phyloP scores from a whole-genome alignment of 345 rosid species.

The Cardamine occulta region DNA sequence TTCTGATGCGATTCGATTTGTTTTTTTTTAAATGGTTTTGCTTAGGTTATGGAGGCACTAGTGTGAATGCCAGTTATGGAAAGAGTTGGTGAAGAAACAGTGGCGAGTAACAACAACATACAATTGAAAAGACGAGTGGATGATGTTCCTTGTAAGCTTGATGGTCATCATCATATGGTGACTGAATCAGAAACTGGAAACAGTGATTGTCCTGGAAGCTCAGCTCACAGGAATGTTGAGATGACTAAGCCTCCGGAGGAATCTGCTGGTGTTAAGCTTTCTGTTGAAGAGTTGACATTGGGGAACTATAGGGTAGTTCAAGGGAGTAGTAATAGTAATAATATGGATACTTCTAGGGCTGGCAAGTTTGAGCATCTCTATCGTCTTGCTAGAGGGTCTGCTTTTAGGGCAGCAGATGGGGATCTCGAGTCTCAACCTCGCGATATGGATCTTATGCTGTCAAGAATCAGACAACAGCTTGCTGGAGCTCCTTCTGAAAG shows the following conservation, averaged over 20 bases:
- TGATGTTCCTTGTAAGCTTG: conserved; percentile 50
- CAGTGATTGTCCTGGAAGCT: conserved; percentile 47
- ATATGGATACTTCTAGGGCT: conserved; percentile 39
- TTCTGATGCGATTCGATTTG: conserved; percentile 33
- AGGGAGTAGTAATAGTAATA: conserved; percentile 11
- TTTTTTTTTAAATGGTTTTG: conserved; percentile 14
- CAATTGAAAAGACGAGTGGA: conserved; percentile 41
- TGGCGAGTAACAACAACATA: conserved; percentile 41
- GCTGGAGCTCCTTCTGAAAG: conserved; percentile 47
- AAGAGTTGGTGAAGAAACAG: conserved; percentile 50
- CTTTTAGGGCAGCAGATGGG: conserved; percentile 39
- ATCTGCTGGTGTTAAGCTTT: conserved; percentile 30
- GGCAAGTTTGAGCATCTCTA: conserved; percentile 45
- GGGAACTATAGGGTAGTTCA: conserved; percentile 48
- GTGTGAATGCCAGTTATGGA: conserved; percentile 47
- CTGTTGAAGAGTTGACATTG: conserved; percentile 53
- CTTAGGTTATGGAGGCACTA: conserved; percentile 32
- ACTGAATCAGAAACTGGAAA: conserved; percentile 41
- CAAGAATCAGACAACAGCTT: conserved; percentile 47
- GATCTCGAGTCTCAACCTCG: conserved; percentile 46
- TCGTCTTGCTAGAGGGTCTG: conserved; percentile 38
- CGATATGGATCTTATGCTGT: conserved; percentile 44
- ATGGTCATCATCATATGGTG: conserved; percentile 36
- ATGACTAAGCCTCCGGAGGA: conserved; percentile 39
- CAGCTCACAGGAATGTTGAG: conserved; percentile 38